These are phyloP conservation scores for Amaranthus cruentus DNA, from an alignment of 148 eudicot genomes.

Conservation along the genomic window DNA sequence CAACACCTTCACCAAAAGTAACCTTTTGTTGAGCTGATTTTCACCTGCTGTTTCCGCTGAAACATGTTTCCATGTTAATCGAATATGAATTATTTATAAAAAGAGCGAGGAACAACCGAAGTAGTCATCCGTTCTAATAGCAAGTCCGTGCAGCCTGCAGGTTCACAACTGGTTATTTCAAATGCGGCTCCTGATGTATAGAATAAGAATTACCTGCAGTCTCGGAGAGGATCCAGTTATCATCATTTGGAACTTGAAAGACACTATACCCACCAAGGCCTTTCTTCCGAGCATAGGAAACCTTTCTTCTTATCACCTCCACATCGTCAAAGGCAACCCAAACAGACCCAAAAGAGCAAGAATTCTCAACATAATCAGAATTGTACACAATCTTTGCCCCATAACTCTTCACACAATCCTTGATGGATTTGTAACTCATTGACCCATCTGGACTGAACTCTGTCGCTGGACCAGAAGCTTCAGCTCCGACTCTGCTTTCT, in stretches of 20 bases:
- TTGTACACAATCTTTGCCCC: slow-evolving; percentile 23
- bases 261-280: slow-evolving; percentile 42
- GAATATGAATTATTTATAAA: no score
- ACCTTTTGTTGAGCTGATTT: slow-evolving; percentile 5
- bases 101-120: no score
- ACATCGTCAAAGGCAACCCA: slow-evolving; percentile 54
- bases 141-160: no score
- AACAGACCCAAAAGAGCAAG: slow-evolving; percentile 22
- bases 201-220: slow-evolving; percentile 27
- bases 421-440: slow-evolving; percentile 30
- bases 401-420: slow-evolving; percentile 19
- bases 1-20: slow-evolving; percentile 16
- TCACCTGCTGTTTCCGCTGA: slow-evolving; percentile 22
- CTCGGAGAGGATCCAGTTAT: slow-evolving; percentile 39
- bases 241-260: slow-evolving; percentile 36
- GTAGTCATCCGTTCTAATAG: no score
- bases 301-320: slow-evolving; percentile 42
- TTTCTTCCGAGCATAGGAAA: slow-evolving; percentile 37
- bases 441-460: slow-evolving; percentile 30
- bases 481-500: slow-evolving; percentile 22
- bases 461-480: slow-evolving; percentile 29
- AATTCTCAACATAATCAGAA: slow-evolving; percentile 33
- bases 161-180: no score
- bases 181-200: no score
- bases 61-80: background rate